Evolutionary conservation across 2,329 filamentous ascomycete species (phyloP).

Genomic region (Gaeumannomyces tritici): DNA sequence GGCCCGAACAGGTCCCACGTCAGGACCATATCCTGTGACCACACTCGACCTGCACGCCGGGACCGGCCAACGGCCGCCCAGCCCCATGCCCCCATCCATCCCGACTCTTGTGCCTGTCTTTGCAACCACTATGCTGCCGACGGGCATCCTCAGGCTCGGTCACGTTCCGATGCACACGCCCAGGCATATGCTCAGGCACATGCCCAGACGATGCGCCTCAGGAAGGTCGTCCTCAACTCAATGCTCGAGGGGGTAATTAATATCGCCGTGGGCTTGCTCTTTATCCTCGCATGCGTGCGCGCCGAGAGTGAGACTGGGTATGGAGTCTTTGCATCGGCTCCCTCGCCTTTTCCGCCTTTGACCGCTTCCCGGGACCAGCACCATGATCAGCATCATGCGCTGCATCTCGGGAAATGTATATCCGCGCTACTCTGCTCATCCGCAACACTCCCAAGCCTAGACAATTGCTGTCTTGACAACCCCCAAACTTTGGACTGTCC

Average conservation of each 20-base stretch:
- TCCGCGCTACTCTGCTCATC: not conserved
- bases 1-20: not conserved
- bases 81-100: not conserved
- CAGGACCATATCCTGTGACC: not conserved
- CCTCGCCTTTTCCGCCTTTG: not conserved
- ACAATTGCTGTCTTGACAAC: not conserved
- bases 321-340: not conserved
- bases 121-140: not conserved
- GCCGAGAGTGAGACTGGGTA: slow-evolving; percentile 3
- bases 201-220: not conserved
- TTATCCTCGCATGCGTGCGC: not conserved
- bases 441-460: not conserved
- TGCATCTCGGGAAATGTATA: not conserved
- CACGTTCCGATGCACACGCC: not conserved
- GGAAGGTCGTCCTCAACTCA: not conserved
- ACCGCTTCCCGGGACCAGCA: not conserved
- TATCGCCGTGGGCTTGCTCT: not conserved
- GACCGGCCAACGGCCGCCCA: not conserved
- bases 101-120: not conserved
- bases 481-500: no score
- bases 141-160: not conserved
- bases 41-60: not conserved
- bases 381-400: not conserved
- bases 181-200: not conserved
- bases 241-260: slow-evolving; percentile 3